Evolutionary conservation across 2,329 filamentous ascomycete genomes (phyloP), one percentile per base, ranked within the genome.

Genomic region (Colletotrichum kahawae): DNA sequence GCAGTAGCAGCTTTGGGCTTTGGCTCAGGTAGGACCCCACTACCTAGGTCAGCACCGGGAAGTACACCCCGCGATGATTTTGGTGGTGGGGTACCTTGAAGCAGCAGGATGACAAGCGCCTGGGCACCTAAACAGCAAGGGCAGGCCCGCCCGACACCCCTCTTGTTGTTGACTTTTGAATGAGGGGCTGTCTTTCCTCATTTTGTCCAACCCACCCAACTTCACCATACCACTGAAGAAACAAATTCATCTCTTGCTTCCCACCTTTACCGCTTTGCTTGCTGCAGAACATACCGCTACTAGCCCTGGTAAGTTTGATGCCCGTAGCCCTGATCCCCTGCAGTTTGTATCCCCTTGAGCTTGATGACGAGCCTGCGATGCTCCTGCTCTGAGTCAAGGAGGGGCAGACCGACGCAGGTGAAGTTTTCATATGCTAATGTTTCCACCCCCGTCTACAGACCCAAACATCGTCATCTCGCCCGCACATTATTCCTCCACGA

Each of bases 101-200:
- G 54, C 34, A 51, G n/a, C 51, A 71, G 67, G 34, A 66, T 74
- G 72, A 48, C 38, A 43, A 56, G 63, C 67, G 64, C 69, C 73
- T 68, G 73, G 57, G 73, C 64, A 75, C 70, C 69, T 73, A 72
- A 62, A 75, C 69, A 71, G 69, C 69, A 75, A 73, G 73, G 73
- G 73, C 73, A 63, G 69, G 73, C 73, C 73, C 73, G 73, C 73
- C 73, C 70, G 63, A 72, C 73, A 72, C 73, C 73, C 73, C 73
- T 72, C 73, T 68, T 75, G 73, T 75, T 75, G 72, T 75, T 75
- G 73, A 75, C 73, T 76, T 76, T 67, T 76, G 75, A 75, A 75
- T 76, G 75, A 77, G 75, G 75, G 75, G 75, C 75, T 76, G 59
- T 65, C 66, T 75, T 77, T 69, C 68, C 68, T 77, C 73, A 75